Percentiles rank a stretch among this genome's conserved stretches.
phyloP scores from a whole-genome alignment of 257 asterid genomes.

The Primulina eburnea region DNA sequence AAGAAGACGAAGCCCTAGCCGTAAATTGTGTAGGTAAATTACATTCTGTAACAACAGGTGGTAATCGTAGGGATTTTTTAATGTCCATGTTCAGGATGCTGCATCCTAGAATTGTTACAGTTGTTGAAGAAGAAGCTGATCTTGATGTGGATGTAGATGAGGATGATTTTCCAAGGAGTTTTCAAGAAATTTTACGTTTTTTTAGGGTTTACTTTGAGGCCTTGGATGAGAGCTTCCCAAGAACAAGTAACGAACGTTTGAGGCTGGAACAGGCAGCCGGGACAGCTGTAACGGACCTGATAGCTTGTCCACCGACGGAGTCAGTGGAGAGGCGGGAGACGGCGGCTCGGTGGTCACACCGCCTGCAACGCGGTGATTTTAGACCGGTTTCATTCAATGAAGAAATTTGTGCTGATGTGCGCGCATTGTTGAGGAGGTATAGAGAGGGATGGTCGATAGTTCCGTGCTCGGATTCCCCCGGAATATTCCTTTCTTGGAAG shows the following conservation, averaged over 20 bases:
- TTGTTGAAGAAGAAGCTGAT: conserved; percentile 97
- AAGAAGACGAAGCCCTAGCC: conserved; percentile 74
- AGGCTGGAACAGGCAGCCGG: conserved; percentile 91
- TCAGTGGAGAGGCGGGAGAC: conserved; percentile 88
- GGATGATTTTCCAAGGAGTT: conserved; percentile 55
- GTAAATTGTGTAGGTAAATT: conserved; percentile 70
- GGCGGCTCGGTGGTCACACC: conserved; percentile 70
- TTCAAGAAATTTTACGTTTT: conserved; percentile 81
- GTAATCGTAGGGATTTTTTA: conserved; percentile 47
- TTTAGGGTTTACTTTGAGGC: conserved; percentile 91
- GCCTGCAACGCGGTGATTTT: conserved; percentile 69
- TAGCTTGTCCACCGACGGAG: conserved; percentile 58
- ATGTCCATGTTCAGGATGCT: conserved; percentile 54
- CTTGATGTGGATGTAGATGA: conserved; percentile 64
- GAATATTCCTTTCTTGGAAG: conserved; percentile 94
- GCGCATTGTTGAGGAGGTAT: conserved; percentile 83
- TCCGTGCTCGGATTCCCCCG: conserved; percentile 62
- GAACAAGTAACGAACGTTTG: conserved; percentile 77
- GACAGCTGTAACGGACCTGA: conserved; percentile 72
- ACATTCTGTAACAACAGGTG: conserved; percentile 52
- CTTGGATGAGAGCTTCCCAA: conserved; percentile 67
- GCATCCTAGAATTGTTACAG: conserved; percentile 60
- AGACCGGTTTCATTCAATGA: conserved; percentile 51
- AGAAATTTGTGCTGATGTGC: conserved; percentile 86
- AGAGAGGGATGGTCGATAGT: conserved; percentile 95